These are phyloP conservation scores for Pichia sp. DNA, from an alignment of 1,139 yeast species.

Conservation along the genomic window DNA sequence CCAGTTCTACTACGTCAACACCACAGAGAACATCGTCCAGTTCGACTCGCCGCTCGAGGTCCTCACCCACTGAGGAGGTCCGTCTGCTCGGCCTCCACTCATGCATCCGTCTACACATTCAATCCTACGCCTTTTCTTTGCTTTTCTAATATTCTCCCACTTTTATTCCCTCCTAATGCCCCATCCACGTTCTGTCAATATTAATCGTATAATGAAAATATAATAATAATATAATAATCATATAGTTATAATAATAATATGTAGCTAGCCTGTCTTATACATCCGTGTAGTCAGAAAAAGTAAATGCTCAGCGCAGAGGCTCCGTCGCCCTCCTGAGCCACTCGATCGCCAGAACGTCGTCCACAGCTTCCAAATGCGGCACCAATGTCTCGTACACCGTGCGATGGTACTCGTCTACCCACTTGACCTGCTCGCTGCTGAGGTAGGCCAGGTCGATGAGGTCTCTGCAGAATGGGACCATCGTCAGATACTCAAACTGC, in stretches of 20 bases:
- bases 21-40: conserved; percentile 26
- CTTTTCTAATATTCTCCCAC: too few relatives aligned
- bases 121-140: too few relatives aligned
- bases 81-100: neutral
- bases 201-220: too few relatives aligned
- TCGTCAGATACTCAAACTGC: conserved; percentile 48
- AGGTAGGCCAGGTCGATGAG: conserved; percentile 40
- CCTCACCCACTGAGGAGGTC: conserved; percentile 5
- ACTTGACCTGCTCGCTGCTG: conserved; percentile 38
- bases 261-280: too few relatives aligned
- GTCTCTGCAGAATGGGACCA: conserved; percentile 50
- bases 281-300: too few relatives aligned
- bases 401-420: conserved; percentile 49
- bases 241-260: too few relatives aligned
- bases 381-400: conserved; percentile 39
- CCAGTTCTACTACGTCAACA: conserved; percentile 31
- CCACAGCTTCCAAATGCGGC: conserved; percentile 26
- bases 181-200: too few relatives aligned
- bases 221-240: too few relatives aligned
- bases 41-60: conserved; percentile 35
- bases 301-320: neutral
- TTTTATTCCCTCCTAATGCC: too few relatives aligned
- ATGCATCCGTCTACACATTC: neutral
- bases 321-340: conserved; percentile 50
- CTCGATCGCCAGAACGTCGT: conserved; percentile 36